A percentile compares a stretch with the other conserved stretches of the same genome.
phyloP scores from a whole-genome alignment of 2,329 filamentous ascomycete species.

The Exophiala mesophila region DNA sequence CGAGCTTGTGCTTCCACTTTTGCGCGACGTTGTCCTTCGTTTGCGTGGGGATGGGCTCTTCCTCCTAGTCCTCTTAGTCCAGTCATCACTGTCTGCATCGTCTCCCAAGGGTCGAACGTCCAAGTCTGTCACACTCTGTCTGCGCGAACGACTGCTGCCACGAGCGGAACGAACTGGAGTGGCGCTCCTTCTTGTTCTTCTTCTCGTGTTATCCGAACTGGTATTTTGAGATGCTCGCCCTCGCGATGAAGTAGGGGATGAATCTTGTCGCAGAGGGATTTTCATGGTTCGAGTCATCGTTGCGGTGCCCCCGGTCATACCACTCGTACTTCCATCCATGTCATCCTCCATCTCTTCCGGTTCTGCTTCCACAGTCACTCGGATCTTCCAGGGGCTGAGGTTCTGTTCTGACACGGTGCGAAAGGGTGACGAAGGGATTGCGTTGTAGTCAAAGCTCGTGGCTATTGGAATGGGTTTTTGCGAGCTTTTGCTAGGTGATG shows the following conservation, averaged over 20 bases:
- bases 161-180: constrained; percentile 15
- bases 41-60: constrained; percentile 22
- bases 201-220: constrained; percentile 11
- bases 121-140: constrained; percentile 26
- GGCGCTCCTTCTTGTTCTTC: constrained; percentile 18
- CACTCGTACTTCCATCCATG: constrained; percentile 27
- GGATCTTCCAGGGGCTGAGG: constrained; percentile 45
- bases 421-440: constrained; percentile 12
- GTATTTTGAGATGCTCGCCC: constrained; percentile 7
- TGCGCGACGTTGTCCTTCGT: constrained; percentile 9
- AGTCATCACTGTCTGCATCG: constrained; percentile 25
- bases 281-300: constrained; percentile 34
- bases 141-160: constrained; percentile 11
- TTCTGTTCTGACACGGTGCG: constrained; percentile 28
- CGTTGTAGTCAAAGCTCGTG: constrained; percentile 4
- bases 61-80: too few relatives aligned
- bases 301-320: neutral
- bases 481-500: neutral
- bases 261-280: constrained; percentile 36
- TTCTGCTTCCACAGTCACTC: constrained; percentile 45
- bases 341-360: constrained; percentile 40
- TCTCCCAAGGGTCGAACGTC: constrained; percentile 24
- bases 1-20: constrained; percentile 6
- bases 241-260: constrained; percentile 2
- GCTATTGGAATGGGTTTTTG: constrained; percentile 4